phyloP scores from a whole-genome alignment of 352 stramenopile species.

The Achlya hypogyna region DNA sequence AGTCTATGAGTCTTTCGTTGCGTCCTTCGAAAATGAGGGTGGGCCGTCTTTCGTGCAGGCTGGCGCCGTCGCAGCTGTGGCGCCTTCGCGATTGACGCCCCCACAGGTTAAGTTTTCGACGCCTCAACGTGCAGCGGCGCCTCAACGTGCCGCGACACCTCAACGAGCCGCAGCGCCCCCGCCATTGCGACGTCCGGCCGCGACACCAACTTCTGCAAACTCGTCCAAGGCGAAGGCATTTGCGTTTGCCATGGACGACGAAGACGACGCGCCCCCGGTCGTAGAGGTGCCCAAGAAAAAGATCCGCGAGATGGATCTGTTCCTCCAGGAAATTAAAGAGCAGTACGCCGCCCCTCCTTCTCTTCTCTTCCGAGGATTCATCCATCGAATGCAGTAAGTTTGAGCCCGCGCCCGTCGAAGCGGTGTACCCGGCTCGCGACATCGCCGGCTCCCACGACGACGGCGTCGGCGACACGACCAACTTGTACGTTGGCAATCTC shows the following conservation, averaged over 20 bases:
- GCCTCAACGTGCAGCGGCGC: no score
- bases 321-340: constrained; percentile 86
- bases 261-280: constrained; percentile 18
- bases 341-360: constrained; percentile 21
- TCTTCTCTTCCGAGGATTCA: neutral
- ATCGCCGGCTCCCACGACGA: constrained; percentile 64
- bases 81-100: no score
- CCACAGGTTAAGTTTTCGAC: no score
- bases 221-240: constrained; percentile 1
- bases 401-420: neutral
- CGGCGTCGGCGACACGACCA: constrained; percentile 83
- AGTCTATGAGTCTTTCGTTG: constrained; percentile 86
- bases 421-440: neutral
- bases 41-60: constrained; percentile 9
- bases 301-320: constrained; percentile 74
- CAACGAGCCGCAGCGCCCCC: neutral
- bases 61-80: neutral
- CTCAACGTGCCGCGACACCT: neutral
- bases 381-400: neutral
- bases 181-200: neutral
- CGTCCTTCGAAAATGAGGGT: constrained; percentile 59
- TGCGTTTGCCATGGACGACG: constrained; percentile 23
- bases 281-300: constrained; percentile 26
- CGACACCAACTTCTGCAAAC: neutral
- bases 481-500: constrained; percentile 93